Percentiles rank a stretch among this genome's conserved stretches.
Conservation (phyloP, 768 basidiomycete genomes). For the Filobasidium wieringae region DNA sequence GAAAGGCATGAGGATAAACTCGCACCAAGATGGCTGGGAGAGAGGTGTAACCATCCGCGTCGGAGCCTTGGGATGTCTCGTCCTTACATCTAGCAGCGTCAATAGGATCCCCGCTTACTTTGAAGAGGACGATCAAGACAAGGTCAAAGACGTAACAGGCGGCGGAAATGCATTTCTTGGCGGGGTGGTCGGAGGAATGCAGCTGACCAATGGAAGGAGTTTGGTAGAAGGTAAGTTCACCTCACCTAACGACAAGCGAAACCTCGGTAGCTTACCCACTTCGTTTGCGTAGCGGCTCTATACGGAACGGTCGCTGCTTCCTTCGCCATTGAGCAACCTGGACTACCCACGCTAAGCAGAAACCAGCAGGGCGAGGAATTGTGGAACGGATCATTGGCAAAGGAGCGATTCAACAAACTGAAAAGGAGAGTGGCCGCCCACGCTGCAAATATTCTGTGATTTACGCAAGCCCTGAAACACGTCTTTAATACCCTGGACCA, state of each 20-base stretch:
- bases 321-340: constrained; percentile 68
- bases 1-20: neutral
- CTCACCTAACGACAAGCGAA: constrained; percentile 1
- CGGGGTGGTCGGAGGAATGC: constrained; percentile 64
- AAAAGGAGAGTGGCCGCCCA: too few relatives aligned
- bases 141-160: constrained; percentile 40
- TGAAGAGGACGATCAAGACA: neutral
- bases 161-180: constrained; percentile 87
- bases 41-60: constrained; percentile 10
- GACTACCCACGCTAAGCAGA: constrained; percentile 47
- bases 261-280: constrained; percentile 8
- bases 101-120: neutral
- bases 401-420: neutral
- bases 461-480: too few relatives aligned
- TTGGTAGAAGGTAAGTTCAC: constrained; percentile 52
- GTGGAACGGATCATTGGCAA: constrained; percentile 6
- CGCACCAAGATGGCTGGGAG: neutral
- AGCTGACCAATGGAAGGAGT: constrained; percentile 46
- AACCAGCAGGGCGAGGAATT: neutral
- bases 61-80: constrained; percentile 4
- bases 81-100: neutral
- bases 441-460: too few relatives aligned
- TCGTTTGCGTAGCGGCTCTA: constrained; percentile 47
- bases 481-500: neutral
- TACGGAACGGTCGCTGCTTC: constrained; percentile 72